Conservation (phyloP, 2,329 filamentous ascomycete genomes). For the Pestalotiopsis sp. region DNA sequence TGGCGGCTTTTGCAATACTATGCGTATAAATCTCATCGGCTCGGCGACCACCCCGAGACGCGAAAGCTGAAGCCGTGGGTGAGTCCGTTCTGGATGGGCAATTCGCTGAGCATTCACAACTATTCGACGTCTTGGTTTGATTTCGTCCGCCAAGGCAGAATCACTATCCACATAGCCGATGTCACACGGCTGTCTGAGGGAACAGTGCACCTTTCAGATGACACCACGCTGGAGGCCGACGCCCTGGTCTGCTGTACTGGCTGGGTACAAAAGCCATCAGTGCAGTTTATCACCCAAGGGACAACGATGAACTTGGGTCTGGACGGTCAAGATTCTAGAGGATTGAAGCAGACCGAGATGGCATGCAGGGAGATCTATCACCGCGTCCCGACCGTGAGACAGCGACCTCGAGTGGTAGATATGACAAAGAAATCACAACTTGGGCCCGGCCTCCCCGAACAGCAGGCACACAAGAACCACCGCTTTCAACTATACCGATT, state of each 20-base stretch:
- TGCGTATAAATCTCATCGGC: slow-evolving; percentile 9
- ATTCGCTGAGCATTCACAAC: slow-evolving; percentile 20
- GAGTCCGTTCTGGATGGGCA: slow-evolving; percentile 19
- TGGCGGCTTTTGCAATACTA: slow-evolving; percentile 14
- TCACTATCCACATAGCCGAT: slow-evolving; percentile 17
- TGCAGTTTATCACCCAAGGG: slow-evolving; percentile 7
- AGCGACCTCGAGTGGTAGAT: background rate
- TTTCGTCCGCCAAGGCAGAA: slow-evolving; percentile 14
- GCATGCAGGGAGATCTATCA: background rate
- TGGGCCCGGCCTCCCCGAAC: background rate
- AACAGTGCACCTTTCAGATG: slow-evolving; percentile 15
- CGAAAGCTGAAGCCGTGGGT: slow-evolving; percentile 16
- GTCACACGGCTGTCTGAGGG: slow-evolving; percentile 9
- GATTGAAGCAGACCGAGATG: background rate
- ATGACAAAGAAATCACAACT: background rate
- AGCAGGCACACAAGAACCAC: background rate
- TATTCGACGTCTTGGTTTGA: slow-evolving; percentile 18
- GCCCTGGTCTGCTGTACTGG: slow-evolving; percentile 17
- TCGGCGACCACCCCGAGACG: background rate
- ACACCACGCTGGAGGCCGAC: slow-evolving; percentile 14
- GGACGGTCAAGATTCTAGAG: background rate
- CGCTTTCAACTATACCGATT: slow-evolving; percentile 28
- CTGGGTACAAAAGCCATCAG: slow-evolving; percentile 14
- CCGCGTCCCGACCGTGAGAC: background rate
- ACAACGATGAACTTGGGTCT: background rate